Percentiles rank a stretch among this genome's conserved stretches.
These are phyloP conservation scores for Alternaria rosae DNA, from an alignment of 2,329 filamentous ascomycete species.

Conservation along the genomic window DNA sequence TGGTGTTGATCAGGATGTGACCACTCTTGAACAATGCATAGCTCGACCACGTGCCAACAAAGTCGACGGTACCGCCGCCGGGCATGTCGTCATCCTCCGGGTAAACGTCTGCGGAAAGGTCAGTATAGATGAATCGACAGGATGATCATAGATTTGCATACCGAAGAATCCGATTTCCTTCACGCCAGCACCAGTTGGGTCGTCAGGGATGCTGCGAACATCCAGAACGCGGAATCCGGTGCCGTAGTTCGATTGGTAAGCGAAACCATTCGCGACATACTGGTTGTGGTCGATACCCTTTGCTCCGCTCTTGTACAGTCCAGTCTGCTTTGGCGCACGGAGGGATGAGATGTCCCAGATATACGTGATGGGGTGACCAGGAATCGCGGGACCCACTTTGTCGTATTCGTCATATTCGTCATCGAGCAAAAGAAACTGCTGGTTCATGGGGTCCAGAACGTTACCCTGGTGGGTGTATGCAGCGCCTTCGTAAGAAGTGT, in stretches of 20 bases:
- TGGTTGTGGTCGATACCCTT: slow-evolving; percentile 58
- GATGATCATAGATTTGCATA: not conserved
- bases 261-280: slow-evolving; percentile 53
- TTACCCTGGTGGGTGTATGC: slow-evolving; percentile 67
- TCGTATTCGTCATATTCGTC: slow-evolving; percentile 52
- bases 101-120: slow-evolving; percentile 45
- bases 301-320: slow-evolving; percentile 51
- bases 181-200: slow-evolving; percentile 52
- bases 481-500: slow-evolving; percentile 64
- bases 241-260: slow-evolving; percentile 56
- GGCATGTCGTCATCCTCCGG: slow-evolving; percentile 52
- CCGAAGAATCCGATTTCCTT: slow-evolving; percentile 54
- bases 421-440: slow-evolving; percentile 49
- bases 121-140: not conserved
- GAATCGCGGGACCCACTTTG: slow-evolving; percentile 40
- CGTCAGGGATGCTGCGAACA: slow-evolving; percentile 51
- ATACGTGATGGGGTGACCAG: slow-evolving; percentile 50
- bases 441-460: slow-evolving; percentile 53
- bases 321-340: slow-evolving; percentile 50
- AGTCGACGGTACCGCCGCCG: slow-evolving; percentile 51
- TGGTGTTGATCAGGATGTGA: slow-evolving; percentile 51
- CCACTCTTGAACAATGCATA: slow-evolving; percentile 53
- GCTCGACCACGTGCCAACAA: slow-evolving; percentile 55
- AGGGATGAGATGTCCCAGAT: slow-evolving; percentile 51
- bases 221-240: slow-evolving; percentile 53